Evolutionary conservation across 2,329 filamentous ascomycete species (phyloP).

Genomic region (Paecilomyces sp.): DNA sequence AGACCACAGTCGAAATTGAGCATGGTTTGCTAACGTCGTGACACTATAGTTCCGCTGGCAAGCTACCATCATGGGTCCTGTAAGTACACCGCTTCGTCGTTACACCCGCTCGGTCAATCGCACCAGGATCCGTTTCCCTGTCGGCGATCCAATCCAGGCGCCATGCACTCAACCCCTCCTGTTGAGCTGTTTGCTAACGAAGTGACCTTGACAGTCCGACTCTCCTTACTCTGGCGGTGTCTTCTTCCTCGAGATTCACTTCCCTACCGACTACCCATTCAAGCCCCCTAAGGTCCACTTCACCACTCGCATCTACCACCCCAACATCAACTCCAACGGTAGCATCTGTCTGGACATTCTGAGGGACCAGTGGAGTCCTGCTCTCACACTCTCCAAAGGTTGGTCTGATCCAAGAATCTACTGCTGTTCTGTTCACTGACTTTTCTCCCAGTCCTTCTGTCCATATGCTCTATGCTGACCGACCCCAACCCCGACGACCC

Average conservation of each 20-base stretch:
- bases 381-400: constrained; percentile 98
- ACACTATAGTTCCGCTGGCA: constrained; percentile 91
- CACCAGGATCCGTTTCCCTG: background rate
- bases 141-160: constrained; percentile 9
- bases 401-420: constrained; percentile 17
- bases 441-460: constrained; percentile 67
- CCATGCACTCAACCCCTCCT: background rate
- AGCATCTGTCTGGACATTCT: constrained; percentile 98
- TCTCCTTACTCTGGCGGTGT: constrained; percentile 97
- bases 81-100: constrained; percentile 49
- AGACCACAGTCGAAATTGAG: constrained; percentile 2
- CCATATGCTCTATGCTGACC: constrained; percentile 99
- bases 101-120: background rate
- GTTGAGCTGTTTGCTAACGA: constrained; percentile 20
- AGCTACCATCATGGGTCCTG: constrained; percentile 99
- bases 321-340: constrained; percentile 99
- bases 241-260: constrained; percentile 98
- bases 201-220: constrained; percentile 58
- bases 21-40: constrained; percentile 2
- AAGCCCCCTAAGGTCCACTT: constrained; percentile 99
- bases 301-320: constrained; percentile 98
- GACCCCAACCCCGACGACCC: constrained; percentile 99
- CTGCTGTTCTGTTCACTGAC: constrained; percentile 5
- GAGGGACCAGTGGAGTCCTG: constrained; percentile 98
- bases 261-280: constrained; percentile 99